Base-by-base conservation (phyloP, 331 rosid species). In the Malus hybrid region DNA sequence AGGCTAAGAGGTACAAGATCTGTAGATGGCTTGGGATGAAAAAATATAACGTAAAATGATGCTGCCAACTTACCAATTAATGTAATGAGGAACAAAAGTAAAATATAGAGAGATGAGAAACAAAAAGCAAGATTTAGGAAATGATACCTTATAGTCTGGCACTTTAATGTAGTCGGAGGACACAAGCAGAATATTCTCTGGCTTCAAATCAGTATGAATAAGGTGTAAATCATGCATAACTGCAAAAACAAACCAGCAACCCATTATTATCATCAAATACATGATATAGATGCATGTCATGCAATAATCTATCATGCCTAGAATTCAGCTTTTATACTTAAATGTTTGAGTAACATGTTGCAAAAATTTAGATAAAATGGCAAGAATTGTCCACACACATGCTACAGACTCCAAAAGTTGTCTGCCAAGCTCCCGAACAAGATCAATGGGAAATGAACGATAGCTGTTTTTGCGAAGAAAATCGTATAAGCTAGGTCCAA, bases 401-500 rank as follows among this genome's bases (percentile, higher is more conserved):
- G 90, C 94, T 84, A 91, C 94, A 91, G 91, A 91, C 87, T 89
- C 92, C 94, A 91, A 88, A 84, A 91, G 92, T 91, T 91, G 94
- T 82, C 92, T 87, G 85, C 87, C 94, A 87, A 91, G 80, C 90
- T 89, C 94, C 85, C 90, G 94, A 77, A 91, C 97, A 85, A 89
- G 93, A 89, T 91, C 93, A 86, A 89, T 87, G 83, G 95, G 97
- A 86, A 87, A 91, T 78, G 94, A 86, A 85, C 86, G 93, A 80
- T 89, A 89, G 91, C 89, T 89, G 89, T 89, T 91, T 89, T 91
- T 91, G 89, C 89, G 90, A 78, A 88, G 97, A 89, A 89, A 91
- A 89, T 91, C 96, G 67, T 86, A 89, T 88, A 88, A 89, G 90
- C 97, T 89, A 85, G 93, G 96, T 82, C 93, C 97, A 91, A 91